These are phyloP conservation scores for Pilatotrama ljubarskyi DNA, from an alignment of 768 basidiomycete genomes.

Conservation along the genomic window DNA sequence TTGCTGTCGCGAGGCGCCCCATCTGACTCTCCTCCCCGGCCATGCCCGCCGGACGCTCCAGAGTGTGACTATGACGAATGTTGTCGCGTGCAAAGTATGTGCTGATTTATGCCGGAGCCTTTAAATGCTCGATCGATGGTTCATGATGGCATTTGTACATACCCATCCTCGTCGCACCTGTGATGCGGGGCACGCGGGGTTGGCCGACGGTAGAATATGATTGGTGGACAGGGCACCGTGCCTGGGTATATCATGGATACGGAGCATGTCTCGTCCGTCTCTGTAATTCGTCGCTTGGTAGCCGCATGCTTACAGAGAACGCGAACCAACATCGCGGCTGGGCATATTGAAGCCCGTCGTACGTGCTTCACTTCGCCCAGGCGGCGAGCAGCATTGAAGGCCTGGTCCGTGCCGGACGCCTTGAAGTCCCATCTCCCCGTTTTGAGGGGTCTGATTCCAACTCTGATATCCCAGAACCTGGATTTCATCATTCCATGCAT, in stretches of 20 bases:
- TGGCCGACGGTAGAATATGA: slow-evolving; percentile 2
- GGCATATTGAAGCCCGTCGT: slow-evolving; percentile 11
- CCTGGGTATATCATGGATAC: slow-evolving; percentile 10
- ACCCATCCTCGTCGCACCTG: not conserved
- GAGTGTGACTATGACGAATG: not conserved
- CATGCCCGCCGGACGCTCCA: not conserved
- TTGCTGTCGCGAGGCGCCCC: not conserved
- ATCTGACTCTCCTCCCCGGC: not conserved
- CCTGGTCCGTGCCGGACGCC: slow-evolving; percentile 9
- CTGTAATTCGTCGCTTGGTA: slow-evolving; percentile 19
- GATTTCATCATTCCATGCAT: slow-evolving; percentile 25
- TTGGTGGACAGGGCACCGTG: slow-evolving; percentile 5
- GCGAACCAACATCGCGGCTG: slow-evolving; percentile 13
- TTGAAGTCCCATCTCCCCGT: slow-evolving; percentile 6
- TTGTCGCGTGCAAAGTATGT: not conserved
- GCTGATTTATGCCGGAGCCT: not conserved
- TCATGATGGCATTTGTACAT: slow-evolving; percentile 18
- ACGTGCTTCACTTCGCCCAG: slow-evolving; percentile 6
- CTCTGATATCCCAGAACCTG: slow-evolving; percentile 14
- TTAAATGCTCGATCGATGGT: not conserved
- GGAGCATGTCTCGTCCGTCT: slow-evolving; percentile 8
- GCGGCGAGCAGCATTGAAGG: slow-evolving; percentile 14
- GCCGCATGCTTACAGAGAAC: slow-evolving; percentile 20
- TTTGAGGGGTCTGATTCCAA: slow-evolving; percentile 18
- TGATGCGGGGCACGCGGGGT: slow-evolving; percentile 8